These are phyloP conservation scores for Jatropha podagrica DNA, from an alignment of 441 rosid genomes.

Conservation along the genomic window DNA sequence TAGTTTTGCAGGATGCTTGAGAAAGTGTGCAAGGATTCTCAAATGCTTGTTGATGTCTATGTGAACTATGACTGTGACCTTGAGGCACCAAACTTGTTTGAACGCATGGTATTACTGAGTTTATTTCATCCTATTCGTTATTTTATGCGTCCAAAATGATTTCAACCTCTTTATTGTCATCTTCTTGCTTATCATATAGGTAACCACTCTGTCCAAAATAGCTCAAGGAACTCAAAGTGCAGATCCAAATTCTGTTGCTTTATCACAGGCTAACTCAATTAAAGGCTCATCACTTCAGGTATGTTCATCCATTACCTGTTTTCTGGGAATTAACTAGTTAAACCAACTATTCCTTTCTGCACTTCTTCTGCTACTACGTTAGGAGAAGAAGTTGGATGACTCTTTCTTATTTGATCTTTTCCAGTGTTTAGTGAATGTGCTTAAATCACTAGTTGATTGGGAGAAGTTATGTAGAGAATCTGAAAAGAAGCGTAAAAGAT, in stretches of 20 bases:
- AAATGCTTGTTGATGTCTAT: slow-evolving; percentile 98
- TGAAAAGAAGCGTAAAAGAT: slow-evolving; percentile 40
- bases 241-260: slow-evolving; percentile 79
- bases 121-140: slow-evolving; percentile 18
- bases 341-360: slow-evolving; percentile 6
- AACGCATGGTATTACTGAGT: slow-evolving; percentile 72
- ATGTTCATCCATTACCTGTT: slow-evolving; percentile 29
- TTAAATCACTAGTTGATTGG: slow-evolving; percentile 98
- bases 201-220: slow-evolving; percentile 82
- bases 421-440: slow-evolving; percentile 92
- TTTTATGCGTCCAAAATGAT: slow-evolving; percentile 9
- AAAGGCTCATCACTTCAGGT: slow-evolving; percentile 98
- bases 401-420: slow-evolving; percentile 35
- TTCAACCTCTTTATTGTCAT: slow-evolving; percentile 18
- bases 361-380: slow-evolving; percentile 21
- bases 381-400: slow-evolving; percentile 26
- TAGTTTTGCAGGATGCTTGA: slow-evolving; percentile 84
- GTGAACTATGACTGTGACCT: slow-evolving; percentile 99
- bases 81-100: slow-evolving; percentile 98
- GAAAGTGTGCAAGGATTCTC: slow-evolving; percentile 94
- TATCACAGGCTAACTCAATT: slow-evolving; percentile 72
- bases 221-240: slow-evolving; percentile 92
- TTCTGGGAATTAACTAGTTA: slow-evolving; percentile 17
- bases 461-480: slow-evolving; percentile 70
- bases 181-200: slow-evolving; percentile 49